phyloP scores from a whole-genome alignment of 139 green algal genomes.

The Chlorella vulgaris region DNA sequence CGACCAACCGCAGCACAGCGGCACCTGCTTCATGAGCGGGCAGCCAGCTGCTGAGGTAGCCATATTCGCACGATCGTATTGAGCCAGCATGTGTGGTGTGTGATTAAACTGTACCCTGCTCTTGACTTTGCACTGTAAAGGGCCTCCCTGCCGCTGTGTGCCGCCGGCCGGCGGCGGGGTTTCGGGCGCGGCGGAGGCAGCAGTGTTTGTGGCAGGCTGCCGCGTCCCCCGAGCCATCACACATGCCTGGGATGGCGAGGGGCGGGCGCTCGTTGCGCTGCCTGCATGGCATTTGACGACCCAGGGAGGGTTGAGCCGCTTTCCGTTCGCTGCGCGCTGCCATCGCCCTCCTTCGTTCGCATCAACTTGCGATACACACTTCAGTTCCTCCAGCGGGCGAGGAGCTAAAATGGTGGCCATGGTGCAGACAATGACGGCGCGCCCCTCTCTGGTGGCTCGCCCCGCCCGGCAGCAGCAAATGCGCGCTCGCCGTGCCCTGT shows the following conservation, averaged over 20 bases:
- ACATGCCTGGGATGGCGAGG: too few relatives aligned
- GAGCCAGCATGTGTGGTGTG: too few relatives aligned
- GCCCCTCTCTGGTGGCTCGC: not conserved
- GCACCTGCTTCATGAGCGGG: slow-evolving; percentile 87
- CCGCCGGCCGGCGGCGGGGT: too few relatives aligned
- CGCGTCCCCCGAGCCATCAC: too few relatives aligned
- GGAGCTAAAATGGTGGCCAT: slow-evolving; percentile 13
- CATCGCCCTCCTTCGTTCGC: not conserved
- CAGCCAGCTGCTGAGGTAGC: slow-evolving; percentile 80
- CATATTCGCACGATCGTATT: slow-evolving; percentile 98
- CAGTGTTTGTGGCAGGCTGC: too few relatives aligned
- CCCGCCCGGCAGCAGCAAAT: slow-evolving; percentile 9
- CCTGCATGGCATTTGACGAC: too few relatives aligned
- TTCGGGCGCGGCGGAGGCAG: too few relatives aligned
- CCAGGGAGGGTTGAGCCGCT: too few relatives aligned
- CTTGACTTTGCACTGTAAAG: not conserved
- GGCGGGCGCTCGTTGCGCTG: too few relatives aligned
- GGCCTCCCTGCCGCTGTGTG: not conserved
- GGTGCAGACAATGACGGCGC: not conserved
- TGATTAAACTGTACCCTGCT: too few relatives aligned
- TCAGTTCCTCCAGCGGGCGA: not conserved
- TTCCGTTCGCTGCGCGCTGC: not conserved
- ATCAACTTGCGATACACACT: not conserved
- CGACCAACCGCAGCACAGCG: slow-evolving; percentile 71
- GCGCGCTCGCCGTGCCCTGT: not conserved